Evolutionary conservation across 257 asterid species (phyloP).

Genomic region (Penstemon newberryi): DNA sequence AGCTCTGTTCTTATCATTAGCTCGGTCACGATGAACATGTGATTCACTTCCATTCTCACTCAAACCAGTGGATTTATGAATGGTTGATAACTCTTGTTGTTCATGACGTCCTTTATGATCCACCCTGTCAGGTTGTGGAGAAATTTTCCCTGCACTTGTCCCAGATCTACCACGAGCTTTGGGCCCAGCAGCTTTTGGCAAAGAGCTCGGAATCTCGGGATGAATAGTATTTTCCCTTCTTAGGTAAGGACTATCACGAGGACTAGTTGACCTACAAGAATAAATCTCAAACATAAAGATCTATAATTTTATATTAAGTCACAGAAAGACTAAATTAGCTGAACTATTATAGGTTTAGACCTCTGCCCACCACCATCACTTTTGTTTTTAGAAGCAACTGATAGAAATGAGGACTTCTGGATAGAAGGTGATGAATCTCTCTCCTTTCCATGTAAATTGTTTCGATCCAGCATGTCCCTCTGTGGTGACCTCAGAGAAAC

Average conservation of each 20-base stretch:
- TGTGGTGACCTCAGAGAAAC: conserved; percentile 62
- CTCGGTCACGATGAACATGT: conserved; percentile 35
- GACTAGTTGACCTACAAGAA: conserved; percentile 53
- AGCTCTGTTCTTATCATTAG: conserved; percentile 40
- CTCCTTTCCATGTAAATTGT: conserved; percentile 42
- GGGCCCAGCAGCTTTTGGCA: conserved; percentile 35
- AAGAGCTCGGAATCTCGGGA: conserved; percentile 43
- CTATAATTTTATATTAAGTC: conserved; percentile 15
- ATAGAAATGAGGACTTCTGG: conserved; percentile 43
- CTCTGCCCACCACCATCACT: conserved; percentile 49
- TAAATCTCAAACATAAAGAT: conserved; percentile 13
- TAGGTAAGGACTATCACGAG: conserved; percentile 36
- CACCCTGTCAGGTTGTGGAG: conserved; percentile 38
- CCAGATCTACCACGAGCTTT: conserved; percentile 49
- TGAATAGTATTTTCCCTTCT: conserved; percentile 40
- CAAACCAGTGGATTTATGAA: conserved; percentile 31
- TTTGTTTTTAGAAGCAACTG: conserved; percentile 51
- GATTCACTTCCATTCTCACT: conserved; percentile 44
- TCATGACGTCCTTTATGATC: conserved; percentile 42
- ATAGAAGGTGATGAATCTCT: conserved; percentile 37
- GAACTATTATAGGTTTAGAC: conserved; percentile 28
- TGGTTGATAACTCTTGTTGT: conserved; percentile 38
- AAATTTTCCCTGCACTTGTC: conserved; percentile 38
- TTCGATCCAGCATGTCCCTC: conserved; percentile 49
- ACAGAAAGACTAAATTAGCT: conserved; percentile 23